Evolutionary conservation across 192 early-diverging fungal genomes (phyloP).

Genomic region (Chytriomyces confervae): DNA sequence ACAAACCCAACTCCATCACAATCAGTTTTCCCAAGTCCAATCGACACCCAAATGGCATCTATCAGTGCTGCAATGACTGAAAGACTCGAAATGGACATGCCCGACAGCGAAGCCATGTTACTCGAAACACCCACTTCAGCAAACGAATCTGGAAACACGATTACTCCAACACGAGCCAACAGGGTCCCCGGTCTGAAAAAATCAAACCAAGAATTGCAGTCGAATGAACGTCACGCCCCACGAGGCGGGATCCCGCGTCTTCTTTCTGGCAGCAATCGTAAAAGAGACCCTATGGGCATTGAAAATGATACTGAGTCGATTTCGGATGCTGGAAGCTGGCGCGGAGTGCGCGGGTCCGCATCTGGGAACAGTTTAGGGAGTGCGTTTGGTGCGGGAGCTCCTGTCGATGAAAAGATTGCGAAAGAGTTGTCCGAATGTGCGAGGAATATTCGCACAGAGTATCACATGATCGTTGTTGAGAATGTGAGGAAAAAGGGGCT

Average conservation of each 20-base stretch:
- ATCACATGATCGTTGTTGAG: conserved; percentile 7
- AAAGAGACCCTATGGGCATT: background rate
- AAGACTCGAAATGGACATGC: too few species aligned
- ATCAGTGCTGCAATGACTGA: too few species aligned
- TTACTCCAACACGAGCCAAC: too few species aligned
- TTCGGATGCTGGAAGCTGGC: background rate
- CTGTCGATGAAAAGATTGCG: background rate
- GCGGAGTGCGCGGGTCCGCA: background rate
- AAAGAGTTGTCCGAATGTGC: conserved; percentile 4
- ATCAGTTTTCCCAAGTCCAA: background rate
- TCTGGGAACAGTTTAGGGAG: background rate
- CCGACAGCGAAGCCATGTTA: too few species aligned
- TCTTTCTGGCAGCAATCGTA: background rate
- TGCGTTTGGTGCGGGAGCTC: background rate
- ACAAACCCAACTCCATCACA: background rate
- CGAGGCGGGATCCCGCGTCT: background rate
- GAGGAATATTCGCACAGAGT: background rate
- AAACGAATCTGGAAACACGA: too few species aligned
- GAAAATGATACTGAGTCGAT: background rate
- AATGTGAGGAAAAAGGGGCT: too few species aligned
- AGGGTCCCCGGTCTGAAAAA: background rate
- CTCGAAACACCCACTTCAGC: too few species aligned
- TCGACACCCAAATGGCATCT: background rate
- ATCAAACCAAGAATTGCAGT: background rate
- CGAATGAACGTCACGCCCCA: background rate